phyloP scores from a whole-genome alignment of 108 stramenopile genomes.

The Nitzschia inconspicua region DNA sequence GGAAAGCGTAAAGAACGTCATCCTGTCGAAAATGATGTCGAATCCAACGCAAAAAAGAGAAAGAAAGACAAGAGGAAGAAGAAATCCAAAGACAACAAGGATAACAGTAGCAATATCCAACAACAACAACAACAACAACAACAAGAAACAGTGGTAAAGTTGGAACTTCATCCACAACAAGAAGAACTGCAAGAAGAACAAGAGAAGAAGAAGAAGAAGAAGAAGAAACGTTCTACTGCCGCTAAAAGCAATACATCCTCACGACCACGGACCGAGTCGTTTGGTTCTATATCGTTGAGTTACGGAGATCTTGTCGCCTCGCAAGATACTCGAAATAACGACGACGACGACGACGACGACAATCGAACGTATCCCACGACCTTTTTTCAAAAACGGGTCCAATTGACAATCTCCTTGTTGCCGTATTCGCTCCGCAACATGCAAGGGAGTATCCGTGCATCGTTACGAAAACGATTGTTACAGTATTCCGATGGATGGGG shows the following conservation, averaged over 20 bases:
- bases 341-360: neutral
- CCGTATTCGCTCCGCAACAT: constrained; percentile 38
- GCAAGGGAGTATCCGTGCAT: constrained; percentile 30
- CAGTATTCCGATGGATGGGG: constrained; percentile 46
- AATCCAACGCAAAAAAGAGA: too few species aligned
- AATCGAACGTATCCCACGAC: too few species aligned
- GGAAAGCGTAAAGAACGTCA: too few species aligned
- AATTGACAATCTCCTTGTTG: constrained; percentile 41
- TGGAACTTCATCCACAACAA: too few species aligned
- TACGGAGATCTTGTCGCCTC: neutral
- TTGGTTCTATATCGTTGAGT: neutral
- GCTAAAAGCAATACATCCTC: neutral
- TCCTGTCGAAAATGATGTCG: too few species aligned
- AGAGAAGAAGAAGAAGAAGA: constrained; percentile 21
- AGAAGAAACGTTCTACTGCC: constrained; percentile 2
- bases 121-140: too few species aligned
- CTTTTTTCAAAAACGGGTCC: constrained; percentile 33
- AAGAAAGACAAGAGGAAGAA: too few species aligned
- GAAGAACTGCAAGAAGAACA: constrained; percentile 22
- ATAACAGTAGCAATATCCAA: too few species aligned
- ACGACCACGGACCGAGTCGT: neutral
- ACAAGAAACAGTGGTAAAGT: too few species aligned
- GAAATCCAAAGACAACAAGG: too few species aligned
- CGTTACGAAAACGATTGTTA: constrained; percentile 29
- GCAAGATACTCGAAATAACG: neutral